Evolutionary conservation across 2,329 filamentous ascomycete species (phyloP), one percentile per base, ranked within the genome.

Genomic region (Phyllosticta ampelicida): DNA sequence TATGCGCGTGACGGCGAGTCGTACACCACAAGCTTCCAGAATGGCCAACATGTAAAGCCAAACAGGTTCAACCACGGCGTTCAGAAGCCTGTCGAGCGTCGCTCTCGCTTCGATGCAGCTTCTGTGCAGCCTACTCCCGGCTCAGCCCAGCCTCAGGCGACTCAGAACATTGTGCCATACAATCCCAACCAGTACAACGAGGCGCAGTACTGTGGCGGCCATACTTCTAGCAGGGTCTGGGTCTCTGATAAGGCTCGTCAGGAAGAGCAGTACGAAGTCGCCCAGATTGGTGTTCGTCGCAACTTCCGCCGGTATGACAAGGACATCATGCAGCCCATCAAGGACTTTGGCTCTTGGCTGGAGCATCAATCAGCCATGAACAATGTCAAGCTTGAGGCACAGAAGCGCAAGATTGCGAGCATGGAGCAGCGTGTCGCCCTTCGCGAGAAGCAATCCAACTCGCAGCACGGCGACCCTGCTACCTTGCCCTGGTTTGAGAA

Each of bases 201-300:
- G 5, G n/a, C 36, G n/a, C 36, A 44, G 11, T 53, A 58, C 44
- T 23, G 51, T 10, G 55, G 51, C 13, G 52, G 50, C 5, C 55
- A 53, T 18, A 58, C 55, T 13, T 51, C 52, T 30, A 58, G 51
- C 55, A 53, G 29, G 48, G 54, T 48, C 16, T 60, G 59, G 59
- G 53, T 53, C 4, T 58, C 59, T n/a, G 44, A 48, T 16, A 44
- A 48, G 16, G 36, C 36, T 5, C 26, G 52, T 8, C 54, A 58
- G 48, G 36, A 50, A 48, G 55, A 60, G 44, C 26, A 50, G 16
- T 58, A 54, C 51, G 19, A 18, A 1, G 44, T 58, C 16, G 48
- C 55, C 16, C 51, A 54, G 52, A 53, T 58, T 21, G 53, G 55
- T 5, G 52, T 60, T 5, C 44, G 58, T 11, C 55, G 59, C 26